Conservation (phyloP, 257 asterid genomes). For the Solanum paucissectum region DNA sequence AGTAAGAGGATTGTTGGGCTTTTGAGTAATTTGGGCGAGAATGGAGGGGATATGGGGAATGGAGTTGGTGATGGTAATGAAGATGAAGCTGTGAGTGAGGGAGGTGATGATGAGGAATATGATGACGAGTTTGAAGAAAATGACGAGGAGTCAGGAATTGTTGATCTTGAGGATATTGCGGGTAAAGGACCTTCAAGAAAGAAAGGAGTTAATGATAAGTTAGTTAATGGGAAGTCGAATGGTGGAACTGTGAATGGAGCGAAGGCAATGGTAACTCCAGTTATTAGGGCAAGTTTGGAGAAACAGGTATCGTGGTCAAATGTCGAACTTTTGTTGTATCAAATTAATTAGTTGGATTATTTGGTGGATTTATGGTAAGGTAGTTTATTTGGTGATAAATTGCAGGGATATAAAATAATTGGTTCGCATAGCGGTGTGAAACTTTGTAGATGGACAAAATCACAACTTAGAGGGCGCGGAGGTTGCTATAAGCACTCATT, state of each 20-base stretch:
- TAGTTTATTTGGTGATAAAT: background rate
- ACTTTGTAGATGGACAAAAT: conserved; percentile 96
- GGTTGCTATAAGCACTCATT: conserved; percentile 97
- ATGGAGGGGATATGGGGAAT: conserved; percentile 9
- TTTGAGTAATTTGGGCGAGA: conserved; percentile 34
- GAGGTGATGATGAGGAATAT: conserved; percentile 16
- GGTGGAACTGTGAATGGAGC: conserved; percentile 46
- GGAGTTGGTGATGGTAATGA: conserved; percentile 32
- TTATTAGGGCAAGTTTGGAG: conserved; percentile 66
- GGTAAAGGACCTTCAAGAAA: conserved; percentile 81
- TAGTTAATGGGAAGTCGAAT: conserved; percentile 46
- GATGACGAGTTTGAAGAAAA: conserved; percentile 12
- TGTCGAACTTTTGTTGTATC: background rate
- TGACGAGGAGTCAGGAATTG: conserved; percentile 33
- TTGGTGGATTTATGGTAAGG: background rate
- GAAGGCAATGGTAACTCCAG: conserved; percentile 94
- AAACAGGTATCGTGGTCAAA: conserved; percentile 59
- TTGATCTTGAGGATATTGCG: conserved; percentile 95
- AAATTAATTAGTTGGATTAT: background rate
- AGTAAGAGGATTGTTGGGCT: conserved; percentile 40
- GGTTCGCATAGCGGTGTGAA: conserved; percentile 99
- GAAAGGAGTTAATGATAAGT: conserved; percentile 25
- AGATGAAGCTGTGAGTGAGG: conserved; percentile 46
- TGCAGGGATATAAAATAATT: conserved; percentile 83
- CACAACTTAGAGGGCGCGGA: conserved; percentile 99